Conservation (phyloP, 2,329 filamentous ascomycete genomes). For the Coniochaeta sp. region DNA sequence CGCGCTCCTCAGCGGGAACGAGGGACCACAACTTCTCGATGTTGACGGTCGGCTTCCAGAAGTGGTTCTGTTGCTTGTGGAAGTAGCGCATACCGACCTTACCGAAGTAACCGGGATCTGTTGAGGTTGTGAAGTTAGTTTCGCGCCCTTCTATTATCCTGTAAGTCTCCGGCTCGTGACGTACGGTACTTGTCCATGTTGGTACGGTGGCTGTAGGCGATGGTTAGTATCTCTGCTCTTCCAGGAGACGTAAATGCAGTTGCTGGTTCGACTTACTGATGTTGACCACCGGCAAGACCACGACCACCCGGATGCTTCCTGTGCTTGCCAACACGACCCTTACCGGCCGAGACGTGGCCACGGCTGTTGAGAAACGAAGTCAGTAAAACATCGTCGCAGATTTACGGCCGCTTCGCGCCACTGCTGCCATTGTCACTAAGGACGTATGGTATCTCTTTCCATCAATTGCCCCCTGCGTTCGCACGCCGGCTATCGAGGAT, state of each 20-base stretch:
- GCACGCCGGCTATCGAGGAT: neutral
- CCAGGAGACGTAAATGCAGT: neutral
- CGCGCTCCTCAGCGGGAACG: conserved; percentile 85
- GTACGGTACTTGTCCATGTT: conserved; percentile 68
- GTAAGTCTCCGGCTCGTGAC: conserved; percentile 23
- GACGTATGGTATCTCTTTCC: neutral
- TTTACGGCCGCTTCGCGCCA: conserved; percentile 2
- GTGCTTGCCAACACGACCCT: conserved; percentile 99
- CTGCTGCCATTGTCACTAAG: conserved; percentile 2
- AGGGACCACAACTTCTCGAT: conserved; percentile 97
- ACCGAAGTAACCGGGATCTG: conserved; percentile 95
- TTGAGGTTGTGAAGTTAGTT: conserved; percentile 21
- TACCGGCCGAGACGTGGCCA: conserved; percentile 96
- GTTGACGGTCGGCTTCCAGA: conserved; percentile 99
- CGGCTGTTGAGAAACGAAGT: conserved; percentile 50
- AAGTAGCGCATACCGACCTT: conserved; percentile 95
- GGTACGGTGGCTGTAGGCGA: conserved; percentile 80
- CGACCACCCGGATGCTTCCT: conserved; percentile 81
- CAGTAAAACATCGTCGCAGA: conserved; percentile 45
- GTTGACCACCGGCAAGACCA: conserved; percentile 90
- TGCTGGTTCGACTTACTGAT: conserved; percentile 11
- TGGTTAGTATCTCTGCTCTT: conserved; percentile 15
- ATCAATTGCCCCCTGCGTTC: neutral
- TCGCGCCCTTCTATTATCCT: conserved; percentile 41
- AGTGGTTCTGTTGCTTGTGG: conserved; percentile 92